Percentiles rank a stretch among this genome's conserved stretches.
These are phyloP conservation scores for Ambrosia trifida DNA, from an alignment of 129 eudicot genomes.

Conservation along the genomic window DNA sequence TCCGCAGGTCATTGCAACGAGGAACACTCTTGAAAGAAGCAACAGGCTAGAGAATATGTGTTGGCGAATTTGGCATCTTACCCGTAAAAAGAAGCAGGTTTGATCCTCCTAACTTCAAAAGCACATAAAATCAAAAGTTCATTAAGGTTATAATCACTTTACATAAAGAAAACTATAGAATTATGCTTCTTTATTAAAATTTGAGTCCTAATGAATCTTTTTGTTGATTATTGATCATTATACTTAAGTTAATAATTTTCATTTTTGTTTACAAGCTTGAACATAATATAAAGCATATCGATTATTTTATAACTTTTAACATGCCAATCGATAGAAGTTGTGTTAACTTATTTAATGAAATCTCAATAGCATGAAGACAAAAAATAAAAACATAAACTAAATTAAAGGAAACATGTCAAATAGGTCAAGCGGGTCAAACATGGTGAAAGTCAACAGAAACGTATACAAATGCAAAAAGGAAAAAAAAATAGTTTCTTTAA, in stretches of 20 bases:
- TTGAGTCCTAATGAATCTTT: background rate
- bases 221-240: background rate
- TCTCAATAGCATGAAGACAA: background rate
- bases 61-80: constrained; percentile 93
- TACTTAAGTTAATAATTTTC: background rate
- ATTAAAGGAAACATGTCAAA: background rate
- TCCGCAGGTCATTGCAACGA: constrained; percentile 73
- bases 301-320: background rate
- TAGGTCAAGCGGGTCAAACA: background rate
- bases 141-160: background rate
- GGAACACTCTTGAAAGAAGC: constrained; percentile 71
- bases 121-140: constrained; percentile 6
- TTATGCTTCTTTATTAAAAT: background rate
- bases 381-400: too few relatives aligned
- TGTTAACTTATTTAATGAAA: background rate
- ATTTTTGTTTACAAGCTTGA: background rate
- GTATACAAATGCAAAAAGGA: background rate
- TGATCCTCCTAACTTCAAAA: constrained; percentile 19
- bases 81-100: constrained; percentile 88
- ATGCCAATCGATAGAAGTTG: background rate
- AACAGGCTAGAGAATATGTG: constrained; percentile 91
- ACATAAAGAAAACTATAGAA: background rate
- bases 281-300: background rate
- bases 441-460: background rate
- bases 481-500: background rate